A percentile compares a stretch with the other conserved stretches of the same genome.
phyloP scores from a whole-genome alignment of 148 eudicot species.

The Dysphania ambrosioides region DNA sequence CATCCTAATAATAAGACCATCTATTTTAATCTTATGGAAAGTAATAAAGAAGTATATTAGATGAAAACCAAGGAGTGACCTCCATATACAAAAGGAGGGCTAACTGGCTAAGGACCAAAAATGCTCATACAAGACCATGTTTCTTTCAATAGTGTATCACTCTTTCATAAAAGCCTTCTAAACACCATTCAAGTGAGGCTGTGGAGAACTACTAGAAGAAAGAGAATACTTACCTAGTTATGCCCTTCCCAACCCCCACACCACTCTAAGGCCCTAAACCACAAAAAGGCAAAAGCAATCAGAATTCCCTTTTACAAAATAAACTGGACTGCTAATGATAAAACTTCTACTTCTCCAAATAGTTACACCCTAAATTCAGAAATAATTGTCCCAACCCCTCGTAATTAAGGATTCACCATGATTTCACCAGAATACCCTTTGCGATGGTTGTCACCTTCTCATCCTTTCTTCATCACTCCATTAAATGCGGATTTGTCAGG shows the following conservation, averaged over 20 bases:
- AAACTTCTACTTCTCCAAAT: too few species aligned
- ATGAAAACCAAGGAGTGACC: too few species aligned
- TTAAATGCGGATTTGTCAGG: neutral
- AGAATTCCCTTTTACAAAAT: neutral
- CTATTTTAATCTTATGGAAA: neutral
- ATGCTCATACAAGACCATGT: too few species aligned
- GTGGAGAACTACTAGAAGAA: neutral
- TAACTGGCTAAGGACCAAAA: too few species aligned
- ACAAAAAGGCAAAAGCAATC: neutral
- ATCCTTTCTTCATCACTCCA: neutral
- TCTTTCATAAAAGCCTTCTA: neutral
- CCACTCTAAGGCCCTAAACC: neutral
- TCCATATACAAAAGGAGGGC: too few species aligned
- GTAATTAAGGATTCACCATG: neutral
- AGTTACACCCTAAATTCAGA: too few species aligned
- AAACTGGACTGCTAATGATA: too few species aligned
- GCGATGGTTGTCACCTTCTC: neutral
- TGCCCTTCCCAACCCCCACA: too few species aligned
- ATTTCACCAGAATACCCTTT: neutral
- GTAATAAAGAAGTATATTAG: too few species aligned
- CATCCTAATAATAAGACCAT: neutral
- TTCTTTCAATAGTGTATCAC: neutral
- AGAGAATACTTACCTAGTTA: neutral
- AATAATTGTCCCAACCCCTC: neutral
- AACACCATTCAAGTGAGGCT: neutral